Evolutionary conservation across 495 filamentous ascomycete species (phyloP), one percentile per base, ranked within the genome.

Genomic region (Neurospora sp.): DNA sequence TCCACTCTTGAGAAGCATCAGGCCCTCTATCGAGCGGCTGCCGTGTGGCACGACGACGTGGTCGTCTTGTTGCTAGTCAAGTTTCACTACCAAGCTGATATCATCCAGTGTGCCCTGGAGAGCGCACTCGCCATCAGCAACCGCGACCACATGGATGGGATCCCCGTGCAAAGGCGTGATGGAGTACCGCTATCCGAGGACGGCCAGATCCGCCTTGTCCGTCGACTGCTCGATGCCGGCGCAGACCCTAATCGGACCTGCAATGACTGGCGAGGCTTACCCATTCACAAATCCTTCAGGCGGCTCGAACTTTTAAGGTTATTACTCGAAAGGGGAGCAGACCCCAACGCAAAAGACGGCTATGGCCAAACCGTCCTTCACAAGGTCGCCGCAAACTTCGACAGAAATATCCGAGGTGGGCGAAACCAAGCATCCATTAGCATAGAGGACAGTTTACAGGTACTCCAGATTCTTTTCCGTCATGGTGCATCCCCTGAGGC

Each of bases 401-500:
- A 59, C 22, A 53, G 1, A 53, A 27, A 53, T 3, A 3, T 53
- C 20, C 0, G 9, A 61, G 53, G 53, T 14, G 5, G 53, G 12
- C 53, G 14, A 1, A 16, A 31, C 1, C 22, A 27, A 4, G 20
- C n/a, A 3, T 22, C 20, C 3, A 2, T 22, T 48, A 20, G 16
- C 44, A 20, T 4, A 27, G 45, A 53, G 53, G 53, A 31, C 12
- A 6, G 2, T 4, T 4, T 61, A 3, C 12, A 61, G 22, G 12
- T 31, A 27, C 22, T 35, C 53, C 53, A 35, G 6, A 31, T 12
- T 3, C 48, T 75, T n/a, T 9, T 77, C 35, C n/a, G 72, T 10
- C 45, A 68, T 37, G 72, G 74, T 5, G 74, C 74, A 37, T 72
- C 70, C 12, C 68, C 72, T 9, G 74, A 71, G 16, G 9, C 61